These are phyloP conservation scores for Areca catechu DNA, from an alignment of 176 grass and related monocot species.

Conservation along the genomic window DNA sequence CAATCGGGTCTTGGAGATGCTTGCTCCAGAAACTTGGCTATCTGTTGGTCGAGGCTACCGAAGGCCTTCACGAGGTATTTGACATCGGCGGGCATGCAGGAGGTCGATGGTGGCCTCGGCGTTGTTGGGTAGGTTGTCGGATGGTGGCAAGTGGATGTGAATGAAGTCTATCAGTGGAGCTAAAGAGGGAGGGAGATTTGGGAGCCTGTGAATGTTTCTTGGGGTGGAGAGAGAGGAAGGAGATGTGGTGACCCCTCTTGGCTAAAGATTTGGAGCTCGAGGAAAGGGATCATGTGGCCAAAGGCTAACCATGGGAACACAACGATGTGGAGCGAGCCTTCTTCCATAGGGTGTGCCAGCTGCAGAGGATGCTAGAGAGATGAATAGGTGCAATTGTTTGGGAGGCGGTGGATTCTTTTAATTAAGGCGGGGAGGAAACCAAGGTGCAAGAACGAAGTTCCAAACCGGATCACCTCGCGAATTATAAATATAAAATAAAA, in stretches of 20 bases:
- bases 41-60: slow-evolving; percentile 22
- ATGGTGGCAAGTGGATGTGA: slow-evolving; percentile 18
- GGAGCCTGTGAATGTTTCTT: slow-evolving; percentile 35
- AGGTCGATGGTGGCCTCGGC: slow-evolving; percentile 50
- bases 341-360: slow-evolving; percentile 10
- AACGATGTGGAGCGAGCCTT: slow-evolving; percentile 21
- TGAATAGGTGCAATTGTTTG: no score
- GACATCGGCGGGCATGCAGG: slow-evolving; percentile 36
- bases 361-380: no score
- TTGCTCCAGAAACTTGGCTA: slow-evolving; percentile 20
- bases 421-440: no score
- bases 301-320: slow-evolving; percentile 75
- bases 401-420: no score
- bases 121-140: slow-evolving; percentile 23
- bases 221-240: slow-evolving; percentile 50
- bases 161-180: slow-evolving; percentile 26
- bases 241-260: slow-evolving; percentile 43
- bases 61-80: slow-evolving; percentile 29
- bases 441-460: no score
- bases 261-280: no score
- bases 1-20: slow-evolving; percentile 21
- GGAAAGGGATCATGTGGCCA: slow-evolving; percentile 50
- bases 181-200: slow-evolving; percentile 22
- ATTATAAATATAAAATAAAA: no score
- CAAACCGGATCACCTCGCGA: no score